A percentile compares a stretch with the other conserved stretches of the same genome.
These are phyloP conservation scores for Globisporangium heterothallicum DNA, from an alignment of 352 stramenopile genomes.

Conservation along the genomic window DNA sequence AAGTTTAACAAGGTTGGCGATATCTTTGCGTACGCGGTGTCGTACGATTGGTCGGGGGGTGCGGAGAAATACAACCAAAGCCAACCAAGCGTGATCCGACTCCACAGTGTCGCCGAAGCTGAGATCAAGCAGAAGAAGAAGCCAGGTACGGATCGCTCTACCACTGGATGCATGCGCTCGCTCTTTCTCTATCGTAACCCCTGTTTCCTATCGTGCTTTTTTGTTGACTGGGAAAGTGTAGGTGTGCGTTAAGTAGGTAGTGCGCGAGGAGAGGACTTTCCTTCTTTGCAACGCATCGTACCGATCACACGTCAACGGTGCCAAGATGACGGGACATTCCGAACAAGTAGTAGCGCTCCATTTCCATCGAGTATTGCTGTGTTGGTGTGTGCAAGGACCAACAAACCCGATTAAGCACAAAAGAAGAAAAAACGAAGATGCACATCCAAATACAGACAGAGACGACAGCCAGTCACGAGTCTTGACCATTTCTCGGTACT, in stretches of 20 bases:
- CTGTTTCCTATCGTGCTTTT: neutral
- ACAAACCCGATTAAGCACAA: no score
- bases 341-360: no score
- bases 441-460: no score
- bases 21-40: slow-evolving; percentile 94
- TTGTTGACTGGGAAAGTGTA: neutral
- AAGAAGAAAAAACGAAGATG: no score
- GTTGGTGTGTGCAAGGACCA: no score
- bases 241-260: slow-evolving; percentile 13
- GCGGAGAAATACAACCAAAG: slow-evolving; percentile 84
- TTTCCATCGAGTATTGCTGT: no score
- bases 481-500: no score
- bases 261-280: slow-evolving; percentile 1
- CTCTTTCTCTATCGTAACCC: neutral
- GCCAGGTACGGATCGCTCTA: slow-evolving; percentile 33
- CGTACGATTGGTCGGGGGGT: slow-evolving; percentile 97
- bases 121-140: slow-evolving; percentile 97
- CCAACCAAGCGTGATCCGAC: slow-evolving; percentile 88
- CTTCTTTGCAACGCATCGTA: neutral
- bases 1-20: slow-evolving; percentile 93
- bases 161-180: neutral
- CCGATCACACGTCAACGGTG: no score
- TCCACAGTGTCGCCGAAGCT: slow-evolving; percentile 89
- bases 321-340: no score
- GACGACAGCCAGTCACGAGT: no score